Base-by-base conservation (phyloP, 2,329 filamentous ascomycete genomes). In the Ceratocystis cacaofunesta region DNA sequence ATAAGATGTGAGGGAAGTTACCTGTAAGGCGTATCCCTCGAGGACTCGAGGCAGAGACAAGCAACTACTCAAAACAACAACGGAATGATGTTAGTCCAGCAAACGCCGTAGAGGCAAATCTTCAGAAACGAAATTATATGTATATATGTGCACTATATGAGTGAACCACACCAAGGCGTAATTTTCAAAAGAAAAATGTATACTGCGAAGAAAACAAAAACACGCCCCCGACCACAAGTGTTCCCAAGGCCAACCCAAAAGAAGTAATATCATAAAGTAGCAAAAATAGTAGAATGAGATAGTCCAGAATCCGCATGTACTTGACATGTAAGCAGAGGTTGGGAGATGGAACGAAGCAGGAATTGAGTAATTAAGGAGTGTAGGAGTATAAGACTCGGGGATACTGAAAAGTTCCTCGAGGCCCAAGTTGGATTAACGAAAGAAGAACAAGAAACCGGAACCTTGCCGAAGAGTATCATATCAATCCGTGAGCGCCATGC, bases 401-500 rank as follows among this genome's bases (percentile, higher is more conserved):
- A 32, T n/a, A 50, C 25, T 48, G 17, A 62, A 48, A 62, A 62
- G 61, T 44, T 61, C 58, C 58, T 62, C 43, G 55, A 58, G 55
- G 55, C 44, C 43, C 22, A 46, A 50, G 61, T 50, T 62, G 61
- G 44, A 62, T 48, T 46, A 50, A 46, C 61, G 44, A 62, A 57
- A 48, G 44, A 60, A 55, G 12, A 64, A 66, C 30, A 61, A 41
- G 36, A 57, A 57, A n/a, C 52, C 32, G n/a, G 55, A 41, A 50
- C 48, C 61, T 60, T 62, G 65, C 60, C 65, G 52, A 52, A 66
- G 65, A 62, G 65, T 62, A 64, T 64, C 63, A 64, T 64, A 64
- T 64, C 63, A 60, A 44, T 60, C 63, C 63, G 55, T 64, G 52
- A 64, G 63, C 63, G 63, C 63, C 63, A 58, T 64, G 48, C 32